Conservation (phyloP, 768 basidiomycete genomes). For the Tremella fuciformis region DNA sequence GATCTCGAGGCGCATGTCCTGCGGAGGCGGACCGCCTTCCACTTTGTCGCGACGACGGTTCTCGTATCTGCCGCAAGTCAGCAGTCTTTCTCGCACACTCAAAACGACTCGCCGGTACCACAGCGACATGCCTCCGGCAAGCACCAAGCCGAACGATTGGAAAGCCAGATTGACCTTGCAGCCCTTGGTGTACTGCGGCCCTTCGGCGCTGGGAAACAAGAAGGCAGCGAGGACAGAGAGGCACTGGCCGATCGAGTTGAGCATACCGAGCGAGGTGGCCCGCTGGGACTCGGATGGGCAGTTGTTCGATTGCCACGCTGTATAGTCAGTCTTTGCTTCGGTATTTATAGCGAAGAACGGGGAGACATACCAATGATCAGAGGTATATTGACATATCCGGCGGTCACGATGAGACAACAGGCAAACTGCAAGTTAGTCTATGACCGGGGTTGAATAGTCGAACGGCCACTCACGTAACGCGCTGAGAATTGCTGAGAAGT, state of each 20-base stretch:
- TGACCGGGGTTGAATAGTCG: too few relatives aligned
- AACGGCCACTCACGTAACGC: too few relatives aligned
- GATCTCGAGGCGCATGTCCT: constrained; percentile 37
- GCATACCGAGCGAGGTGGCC: constrained; percentile 53
- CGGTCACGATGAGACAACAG: constrained; percentile 50
- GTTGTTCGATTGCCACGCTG: constrained; percentile 49
- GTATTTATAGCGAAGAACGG: neutral
- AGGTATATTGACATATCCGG: constrained; percentile 34
- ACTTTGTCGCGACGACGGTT: constrained; percentile 49
- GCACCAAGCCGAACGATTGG: constrained; percentile 45
- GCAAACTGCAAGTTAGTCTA: constrained; percentile 51
- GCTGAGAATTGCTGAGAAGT: constrained; percentile 5
- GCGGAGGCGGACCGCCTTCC: constrained; percentile 49
- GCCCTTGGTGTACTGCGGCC: constrained; percentile 51
- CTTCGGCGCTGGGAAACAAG: constrained; percentile 50
- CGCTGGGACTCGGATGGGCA: constrained; percentile 48
- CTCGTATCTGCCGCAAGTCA: constrained; percentile 24
- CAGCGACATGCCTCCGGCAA: constrained; percentile 45
- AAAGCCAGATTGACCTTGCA: constrained; percentile 52
- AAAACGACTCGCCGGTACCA: constrained; percentile 42
- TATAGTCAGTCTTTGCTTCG: too few relatives aligned
- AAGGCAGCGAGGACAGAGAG: constrained; percentile 46
- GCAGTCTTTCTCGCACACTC: too few relatives aligned
- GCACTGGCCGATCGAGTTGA: constrained; percentile 53
- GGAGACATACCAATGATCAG: constrained; percentile 33